Evolutionary conservation across 768 basidiomycete genomes (phyloP), one percentile per base, ranked within the genome.

Genomic region (Mycena galopus): DNA sequence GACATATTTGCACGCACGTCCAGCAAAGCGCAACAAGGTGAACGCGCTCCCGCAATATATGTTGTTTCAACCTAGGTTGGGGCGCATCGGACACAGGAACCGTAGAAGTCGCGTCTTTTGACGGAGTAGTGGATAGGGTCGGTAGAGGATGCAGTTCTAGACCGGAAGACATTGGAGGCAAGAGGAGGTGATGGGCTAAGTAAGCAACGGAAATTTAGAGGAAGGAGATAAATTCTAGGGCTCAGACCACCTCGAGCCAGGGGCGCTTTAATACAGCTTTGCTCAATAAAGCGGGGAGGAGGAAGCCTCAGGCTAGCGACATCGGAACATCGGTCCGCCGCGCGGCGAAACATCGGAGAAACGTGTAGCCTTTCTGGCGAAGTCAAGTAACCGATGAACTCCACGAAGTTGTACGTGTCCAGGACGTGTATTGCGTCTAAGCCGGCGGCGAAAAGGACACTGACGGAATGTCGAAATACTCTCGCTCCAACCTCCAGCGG

Each of bases 11-110:
- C 27, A 69, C 70, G 39, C 37, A 72, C 73, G 64, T 72, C 74
- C 74, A 75, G 51, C 62, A 75, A 17, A 75, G 71, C 17, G 74
- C 70, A 30, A 67, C 50, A 10, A 75, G 58, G 11, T 75, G 74
- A 14, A 75, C 27, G 12, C 74, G 32, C 35, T 75, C 74, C 27
- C 65, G 51, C 7, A 42, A 56, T 4, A 73, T 60, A 21, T 73
- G 68, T 21, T 73, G 59, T 29, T 61, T 73, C 8, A 32, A 25
- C 14, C 67, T 55, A 10, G 67, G 51, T 35, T 17, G 39, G n/a
- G 66, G 30, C 0, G 16, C 27, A 32, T n/a, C n/a, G n/a, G 16
- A 30, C 4, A 14, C 32, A 16, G 53, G 23, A 51, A 16, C n/a
- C 32, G 39, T 12, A 25, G 29, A 4, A 16, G 37, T 27, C 7